A percentile compares a stretch with the other conserved stretches of the same genome.
Conservation (phyloP, 495 filamentous ascomycete species). For the Xylaria sp. region DNA sequence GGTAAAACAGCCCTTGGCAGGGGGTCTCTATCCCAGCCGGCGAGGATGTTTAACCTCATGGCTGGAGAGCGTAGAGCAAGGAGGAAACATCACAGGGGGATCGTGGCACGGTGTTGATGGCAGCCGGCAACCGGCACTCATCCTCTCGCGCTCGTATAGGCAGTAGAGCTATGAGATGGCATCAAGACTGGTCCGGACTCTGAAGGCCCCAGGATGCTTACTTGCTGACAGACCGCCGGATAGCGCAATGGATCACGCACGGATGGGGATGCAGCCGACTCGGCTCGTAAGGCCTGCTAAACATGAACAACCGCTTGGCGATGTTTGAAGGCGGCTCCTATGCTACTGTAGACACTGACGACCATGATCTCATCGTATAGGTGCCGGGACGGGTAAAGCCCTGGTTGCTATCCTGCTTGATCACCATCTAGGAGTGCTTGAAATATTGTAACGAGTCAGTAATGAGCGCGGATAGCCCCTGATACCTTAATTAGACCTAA, state of each 20-base stretch:
- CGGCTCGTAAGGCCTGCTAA: slow-evolving; percentile 15
- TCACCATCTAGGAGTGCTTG: slow-evolving; percentile 43
- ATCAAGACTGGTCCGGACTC: slow-evolving; percentile 30
- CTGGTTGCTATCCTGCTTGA: slow-evolving; percentile 41
- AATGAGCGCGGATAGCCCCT: not conserved
- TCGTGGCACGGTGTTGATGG: not conserved
- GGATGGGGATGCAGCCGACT: slow-evolving; percentile 47
- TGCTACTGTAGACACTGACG: slow-evolving; percentile 13
- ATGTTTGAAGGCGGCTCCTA: slow-evolving; percentile 15
- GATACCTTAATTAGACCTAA: not conserved
- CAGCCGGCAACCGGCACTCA: not conserved
- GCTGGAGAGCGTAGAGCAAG: slow-evolving; percentile 35
- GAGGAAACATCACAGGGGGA: slow-evolving; percentile 26
- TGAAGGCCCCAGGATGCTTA: not conserved
- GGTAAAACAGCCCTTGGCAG: slow-evolving; percentile 50
- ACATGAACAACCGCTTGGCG: slow-evolving; percentile 16
- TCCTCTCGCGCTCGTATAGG: too few species aligned
- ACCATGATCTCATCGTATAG: slow-evolving; percentile 20
- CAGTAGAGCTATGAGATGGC: not conserved
- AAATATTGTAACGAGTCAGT: not conserved
- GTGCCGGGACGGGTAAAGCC: slow-evolving; percentile 6
- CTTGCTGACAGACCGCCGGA: not conserved
- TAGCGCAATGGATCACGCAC: slow-evolving; percentile 42
- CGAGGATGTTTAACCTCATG: slow-evolving; percentile 34
- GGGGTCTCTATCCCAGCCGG: slow-evolving; percentile 28